Conservation (phyloP, 129 eudicot genomes). For the Pseudognaphalium luteoalbum region DNA sequence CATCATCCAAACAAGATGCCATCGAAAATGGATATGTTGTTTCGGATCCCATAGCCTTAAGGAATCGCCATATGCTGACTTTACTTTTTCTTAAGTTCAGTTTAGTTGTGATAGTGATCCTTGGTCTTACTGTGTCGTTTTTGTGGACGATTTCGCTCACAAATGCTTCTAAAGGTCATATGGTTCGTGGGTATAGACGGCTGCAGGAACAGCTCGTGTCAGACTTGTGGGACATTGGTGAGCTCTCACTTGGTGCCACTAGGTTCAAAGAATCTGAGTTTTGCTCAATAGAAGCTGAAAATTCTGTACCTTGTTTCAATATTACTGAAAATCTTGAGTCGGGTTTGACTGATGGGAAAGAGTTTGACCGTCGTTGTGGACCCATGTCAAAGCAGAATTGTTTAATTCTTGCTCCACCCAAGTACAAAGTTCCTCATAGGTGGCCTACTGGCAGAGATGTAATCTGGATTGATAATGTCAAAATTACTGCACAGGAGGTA, state of each 20-base stretch:
- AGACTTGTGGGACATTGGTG: constrained; percentile 77
- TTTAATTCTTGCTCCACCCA: constrained; percentile 71
- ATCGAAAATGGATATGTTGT: constrained; percentile 58
- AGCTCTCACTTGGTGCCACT: constrained; percentile 66
- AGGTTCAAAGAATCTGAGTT: constrained; percentile 63
- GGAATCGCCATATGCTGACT: constrained; percentile 62
- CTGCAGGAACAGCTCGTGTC: constrained; percentile 93
- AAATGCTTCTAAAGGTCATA: constrained; percentile 57
- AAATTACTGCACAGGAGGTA: constrained; percentile 91
- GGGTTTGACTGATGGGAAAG: constrained; percentile 74
- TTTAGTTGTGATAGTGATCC: constrained; percentile 63
- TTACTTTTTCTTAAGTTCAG: constrained; percentile 61
- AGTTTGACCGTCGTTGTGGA: constrained; percentile 79
- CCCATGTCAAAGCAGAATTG: constrained; percentile 57
- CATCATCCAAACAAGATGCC: constrained; percentile 47
- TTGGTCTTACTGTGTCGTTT: constrained; percentile 80
- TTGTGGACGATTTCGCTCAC: constrained; percentile 86
- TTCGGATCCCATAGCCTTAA: constrained; percentile 53
- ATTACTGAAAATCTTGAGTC: constrained; percentile 60
- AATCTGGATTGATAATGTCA: constrained; percentile 95
- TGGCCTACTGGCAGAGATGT: constrained; percentile 99
- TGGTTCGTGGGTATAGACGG: constrained; percentile 77
- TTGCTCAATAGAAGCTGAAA: constrained; percentile 73
- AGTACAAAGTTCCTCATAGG: constrained; percentile 81
- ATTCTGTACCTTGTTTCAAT: constrained; percentile 84